These are phyloP conservation scores for Amanita jacksonii DNA, from an alignment of 768 basidiomycete species.

Conservation along the genomic window DNA sequence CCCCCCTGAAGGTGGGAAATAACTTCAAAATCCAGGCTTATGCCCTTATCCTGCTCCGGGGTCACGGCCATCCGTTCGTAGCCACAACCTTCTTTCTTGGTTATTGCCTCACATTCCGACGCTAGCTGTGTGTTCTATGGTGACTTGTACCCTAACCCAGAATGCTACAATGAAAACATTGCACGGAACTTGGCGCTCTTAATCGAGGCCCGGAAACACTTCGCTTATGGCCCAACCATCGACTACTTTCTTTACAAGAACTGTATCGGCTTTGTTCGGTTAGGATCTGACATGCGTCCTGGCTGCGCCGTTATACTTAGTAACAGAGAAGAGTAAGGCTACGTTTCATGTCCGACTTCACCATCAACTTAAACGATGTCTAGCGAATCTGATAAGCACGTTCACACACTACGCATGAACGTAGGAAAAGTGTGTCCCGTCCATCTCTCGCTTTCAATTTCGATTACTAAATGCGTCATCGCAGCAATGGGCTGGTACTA, in stretches of 20 bases:
- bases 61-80: constrained; percentile 58
- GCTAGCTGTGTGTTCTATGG: constrained; percentile 81
- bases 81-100: not conserved
- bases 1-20: constrained; percentile 42
- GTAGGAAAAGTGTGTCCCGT: constrained; percentile 45
- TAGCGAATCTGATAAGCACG: constrained; percentile 18
- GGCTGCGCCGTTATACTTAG: constrained; percentile 71
- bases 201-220: constrained; percentile 51
- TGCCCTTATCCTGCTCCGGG: constrained; percentile 65
- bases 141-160: constrained; percentile 64
- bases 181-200: constrained; percentile 44
- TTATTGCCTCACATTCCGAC: not conserved
- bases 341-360: no score
- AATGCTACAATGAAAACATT: constrained; percentile 49
- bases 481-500: constrained; percentile 27
- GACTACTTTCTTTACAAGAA: constrained; percentile 54
- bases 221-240: constrained; percentile 52
- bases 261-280: constrained; percentile 70
- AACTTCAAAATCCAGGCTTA: constrained; percentile 80
- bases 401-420: constrained; percentile 53
- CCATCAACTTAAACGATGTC: no score
- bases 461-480: not conserved
- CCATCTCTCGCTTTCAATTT: constrained; percentile 1
- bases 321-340: constrained; percentile 38
- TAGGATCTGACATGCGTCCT: constrained; percentile 40